Base-by-base conservation (phyloP, 1,284 basidiomycete genomes). In the Sanghuangporus sanghuang region DNA sequence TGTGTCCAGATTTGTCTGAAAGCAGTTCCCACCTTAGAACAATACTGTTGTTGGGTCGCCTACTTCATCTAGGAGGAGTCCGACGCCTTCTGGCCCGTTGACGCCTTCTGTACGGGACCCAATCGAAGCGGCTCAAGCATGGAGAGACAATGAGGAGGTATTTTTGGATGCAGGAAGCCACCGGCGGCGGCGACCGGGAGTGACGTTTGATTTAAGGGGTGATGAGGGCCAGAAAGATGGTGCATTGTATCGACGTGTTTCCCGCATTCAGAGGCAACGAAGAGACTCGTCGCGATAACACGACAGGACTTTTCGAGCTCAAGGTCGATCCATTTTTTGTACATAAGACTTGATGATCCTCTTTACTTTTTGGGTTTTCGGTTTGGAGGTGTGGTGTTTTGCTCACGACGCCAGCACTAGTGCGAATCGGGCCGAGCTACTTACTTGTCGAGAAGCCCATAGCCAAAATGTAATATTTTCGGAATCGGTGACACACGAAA, bases 1-100 rank as follows among this genome's bases (percentile, higher is more conserved):
- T 18, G 3, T 57, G 21, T 27, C 54, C 59, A 46, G 58, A n/a
- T 40, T 7, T 55, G 6, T 38, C 44, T 46, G 44, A 52, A 55
- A 58, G 66, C 74, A 42, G 70, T 60, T 35, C 55, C 39, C 61
- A 7, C 60, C 64, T 53, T 64, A 87, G 86, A 74, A 84, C 27
- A 91, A 85, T 68, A 90, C 90, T 14, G 81, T 88, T 44, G 72
- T 90, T 36, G 88, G 87, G 18, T 90, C 89, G 3, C 86, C 86
- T 5, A 87, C 85, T n/a, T 82, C 84, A 32, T 92, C 89, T 3
- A 79, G 83, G 67, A 75, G 84, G 66, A 85, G 86, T 67, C 80
- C 83, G 66, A 72, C 62, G 12, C 74, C 81, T 11, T 81, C 82
- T 44, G 82, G 81, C 0, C 75, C 86, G 49, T 76, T 80, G 39